These are phyloP conservation scores for Fabrea salina DNA, from an alignment of 169 alveolate genomes.

Conservation along the genomic window DNA sequence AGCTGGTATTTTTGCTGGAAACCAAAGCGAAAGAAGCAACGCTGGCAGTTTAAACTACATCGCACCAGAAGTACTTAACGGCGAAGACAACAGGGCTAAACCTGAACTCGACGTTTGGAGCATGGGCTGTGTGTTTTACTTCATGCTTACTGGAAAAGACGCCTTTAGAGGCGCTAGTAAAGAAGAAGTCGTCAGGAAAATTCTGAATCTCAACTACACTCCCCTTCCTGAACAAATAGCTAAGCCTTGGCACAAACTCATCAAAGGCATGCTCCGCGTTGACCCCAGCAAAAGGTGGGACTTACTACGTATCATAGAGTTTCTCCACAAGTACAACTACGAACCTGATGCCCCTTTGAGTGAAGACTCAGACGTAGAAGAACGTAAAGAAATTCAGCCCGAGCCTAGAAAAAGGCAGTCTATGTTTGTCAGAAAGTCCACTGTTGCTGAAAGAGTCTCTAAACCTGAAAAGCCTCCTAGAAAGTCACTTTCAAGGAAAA, in stretches of 20 bases:
- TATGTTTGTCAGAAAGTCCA: no score
- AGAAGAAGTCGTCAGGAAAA: conserved; percentile 40
- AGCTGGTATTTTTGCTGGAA: conserved; percentile 23
- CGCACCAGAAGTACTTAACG: conserved; percentile 55
- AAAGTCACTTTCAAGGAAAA: no score
- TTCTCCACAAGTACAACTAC: no score
- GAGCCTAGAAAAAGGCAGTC: no score
- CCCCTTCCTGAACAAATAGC: not conserved
- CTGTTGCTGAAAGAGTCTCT: no score
- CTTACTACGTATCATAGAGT: not conserved
- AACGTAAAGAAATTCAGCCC: no score
- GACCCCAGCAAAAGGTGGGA: conserved; percentile 2
- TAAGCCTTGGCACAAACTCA: conserved; percentile 1
- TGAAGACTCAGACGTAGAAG: no score
- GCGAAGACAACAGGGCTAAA: conserved; percentile 37
- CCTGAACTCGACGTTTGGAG: conserved; percentile 54
- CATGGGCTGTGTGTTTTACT: conserved; percentile 49
- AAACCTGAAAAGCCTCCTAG: no score
- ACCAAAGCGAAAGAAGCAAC: conserved; percentile 10
- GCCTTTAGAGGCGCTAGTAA: conserved; percentile 34
- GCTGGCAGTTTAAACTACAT: conserved; percentile 48
- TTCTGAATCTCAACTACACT: conserved; percentile 27
- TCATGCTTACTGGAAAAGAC: conserved; percentile 41
- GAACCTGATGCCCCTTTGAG: no score
- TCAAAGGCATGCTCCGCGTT: not conserved